Conservation (phyloP, 495 filamentous ascomycete species). For the Neurospora sp. region DNA sequence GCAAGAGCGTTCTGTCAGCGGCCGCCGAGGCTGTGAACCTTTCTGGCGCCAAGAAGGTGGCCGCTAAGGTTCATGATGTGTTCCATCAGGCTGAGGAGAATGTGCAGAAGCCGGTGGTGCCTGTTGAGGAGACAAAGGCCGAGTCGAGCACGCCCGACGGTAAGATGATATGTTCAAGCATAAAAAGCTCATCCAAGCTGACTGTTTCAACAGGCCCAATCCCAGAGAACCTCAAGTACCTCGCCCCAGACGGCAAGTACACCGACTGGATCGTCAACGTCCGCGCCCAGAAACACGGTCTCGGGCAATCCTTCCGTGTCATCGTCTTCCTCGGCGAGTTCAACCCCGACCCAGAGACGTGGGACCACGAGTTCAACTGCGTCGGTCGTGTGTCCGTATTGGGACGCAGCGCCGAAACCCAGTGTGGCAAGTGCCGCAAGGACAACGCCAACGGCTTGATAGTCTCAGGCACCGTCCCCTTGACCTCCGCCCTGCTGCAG, state of each 20-base stretch:
- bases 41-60: neutral
- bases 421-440: slow-evolving; percentile 25
- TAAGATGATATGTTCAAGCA: neutral
- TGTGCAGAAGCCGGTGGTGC: neutral
- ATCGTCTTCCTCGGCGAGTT: slow-evolving; percentile 34
- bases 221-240: slow-evolving; percentile 14
- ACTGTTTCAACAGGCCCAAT: slow-evolving; percentile 5
- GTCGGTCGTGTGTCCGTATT: slow-evolving; percentile 32
- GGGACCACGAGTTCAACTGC: slow-evolving; percentile 25
- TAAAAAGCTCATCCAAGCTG: neutral
- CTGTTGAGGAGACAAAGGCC: neutral
- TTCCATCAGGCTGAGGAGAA: neutral
- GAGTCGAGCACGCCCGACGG: neutral
- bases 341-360: slow-evolving; percentile 15
- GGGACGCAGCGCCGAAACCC: slow-evolving; percentile 20
- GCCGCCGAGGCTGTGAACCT: neutral
- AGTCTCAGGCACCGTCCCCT: slow-evolving; percentile 31
- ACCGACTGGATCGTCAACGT: slow-evolving; percentile 36
- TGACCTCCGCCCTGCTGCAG: slow-evolving; percentile 31
- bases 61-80: neutral
- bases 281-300: slow-evolving; percentile 29
- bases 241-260: slow-evolving; percentile 26
- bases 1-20: neutral
- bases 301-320: slow-evolving; percentile 29
- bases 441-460: slow-evolving; percentile 20